Evolutionary conservation across 805 yeast species (phyloP).

Genomic region (Metschnikowia matae): DNA sequence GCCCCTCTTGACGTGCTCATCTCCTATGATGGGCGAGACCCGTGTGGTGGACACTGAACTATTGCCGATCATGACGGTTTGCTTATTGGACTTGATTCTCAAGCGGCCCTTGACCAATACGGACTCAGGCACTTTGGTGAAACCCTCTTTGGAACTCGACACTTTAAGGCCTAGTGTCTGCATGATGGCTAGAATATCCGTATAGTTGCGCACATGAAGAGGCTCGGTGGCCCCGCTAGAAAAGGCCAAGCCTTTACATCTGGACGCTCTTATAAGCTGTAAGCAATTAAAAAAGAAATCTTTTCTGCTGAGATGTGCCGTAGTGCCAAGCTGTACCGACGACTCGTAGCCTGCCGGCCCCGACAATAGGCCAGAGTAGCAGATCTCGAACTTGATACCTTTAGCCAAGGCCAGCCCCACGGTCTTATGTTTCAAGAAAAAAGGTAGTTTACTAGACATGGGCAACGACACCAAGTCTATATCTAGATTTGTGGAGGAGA

Average conservation of each 20-base stretch:
- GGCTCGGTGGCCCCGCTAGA: slow-evolving; percentile 68
- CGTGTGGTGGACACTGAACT: slow-evolving; percentile 12
- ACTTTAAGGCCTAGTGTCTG: slow-evolving; percentile 67
- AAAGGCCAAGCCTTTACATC: slow-evolving; percentile 74
- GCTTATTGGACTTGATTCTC: slow-evolving; percentile 72
- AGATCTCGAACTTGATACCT: slow-evolving; percentile 79
- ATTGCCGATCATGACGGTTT: slow-evolving; percentile 58
- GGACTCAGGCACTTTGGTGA: slow-evolving; percentile 56
- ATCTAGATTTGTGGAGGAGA: slow-evolving; percentile 72
- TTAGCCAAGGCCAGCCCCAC: slow-evolving; percentile 78
- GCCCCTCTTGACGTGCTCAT: slow-evolving; percentile 22
- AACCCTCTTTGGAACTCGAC: slow-evolving; percentile 54
- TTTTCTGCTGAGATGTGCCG: slow-evolving; percentile 43
- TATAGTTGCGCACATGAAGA: slow-evolving; percentile 57
- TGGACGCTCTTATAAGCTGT: slow-evolving; percentile 72
- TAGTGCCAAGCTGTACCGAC: slow-evolving; percentile 18
- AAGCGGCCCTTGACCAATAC: slow-evolving; percentile 72
- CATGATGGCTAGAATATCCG: slow-evolving; percentile 65
- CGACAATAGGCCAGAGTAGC: slow-evolving; percentile 54
- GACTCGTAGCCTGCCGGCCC: slow-evolving; percentile 29
- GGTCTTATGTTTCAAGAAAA: slow-evolving; percentile 76
- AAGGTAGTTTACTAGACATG: slow-evolving; percentile 61
- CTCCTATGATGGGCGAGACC: slow-evolving; percentile 7
- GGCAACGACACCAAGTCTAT: slow-evolving; percentile 78
- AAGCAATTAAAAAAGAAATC: slow-evolving; percentile 68